Base-by-base conservation (phyloP, 371 early-diverging fungal species). In the Rhizomucor miehei region DNA sequence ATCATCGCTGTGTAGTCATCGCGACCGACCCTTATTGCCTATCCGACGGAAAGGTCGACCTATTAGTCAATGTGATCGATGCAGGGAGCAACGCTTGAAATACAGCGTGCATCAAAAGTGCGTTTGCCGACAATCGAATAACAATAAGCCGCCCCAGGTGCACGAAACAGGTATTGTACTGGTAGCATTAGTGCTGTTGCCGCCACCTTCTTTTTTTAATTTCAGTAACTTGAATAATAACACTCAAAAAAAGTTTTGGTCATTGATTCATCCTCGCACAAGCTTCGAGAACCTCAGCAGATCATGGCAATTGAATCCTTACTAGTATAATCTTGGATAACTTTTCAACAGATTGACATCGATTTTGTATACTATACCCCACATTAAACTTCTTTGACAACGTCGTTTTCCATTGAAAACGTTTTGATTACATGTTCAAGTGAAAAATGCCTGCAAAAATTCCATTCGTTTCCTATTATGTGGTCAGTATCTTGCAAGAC, bases 31-130 rank as follows among this genome's bases (percentile, higher is more conserved):
- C n/a, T 48, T 62, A 11, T 44, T 57, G 13, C 51, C 54, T 29
- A 57, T 62, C 45, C 57, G 63, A 23, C 39, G 51, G 23, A 62
- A 62, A 51, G 63, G 63, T n/a, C 36, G 63, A 25, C 63, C 63
- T 2, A 38, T 57, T 16, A 62, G 52, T 12, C 63, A 62, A 54
- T 62, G 63, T 25, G 57, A 53, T 16, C 39, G 39, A 9, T 62
- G 63, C 34, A 44, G 63, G 11, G 63, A 62, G 19, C 51, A 52
- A 54, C 53, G 63, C 12, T 45, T 37, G 19, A 62, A 52, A 39
- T 16, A 45, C n/a, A 51, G 52, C 13, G 47, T 62, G 8, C 63
- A 62, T 36, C 49, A 56, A 48, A 62, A 62, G 39, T 62, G 63
- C 41, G 43, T 54, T 13, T 62, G 63, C 12, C 14, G 19, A 4